Evolutionary conservation across 23 red algal genomes (phyloP), one percentile per base, ranked within the genome.

Genomic region (Gracilaria domingensis): DNA sequence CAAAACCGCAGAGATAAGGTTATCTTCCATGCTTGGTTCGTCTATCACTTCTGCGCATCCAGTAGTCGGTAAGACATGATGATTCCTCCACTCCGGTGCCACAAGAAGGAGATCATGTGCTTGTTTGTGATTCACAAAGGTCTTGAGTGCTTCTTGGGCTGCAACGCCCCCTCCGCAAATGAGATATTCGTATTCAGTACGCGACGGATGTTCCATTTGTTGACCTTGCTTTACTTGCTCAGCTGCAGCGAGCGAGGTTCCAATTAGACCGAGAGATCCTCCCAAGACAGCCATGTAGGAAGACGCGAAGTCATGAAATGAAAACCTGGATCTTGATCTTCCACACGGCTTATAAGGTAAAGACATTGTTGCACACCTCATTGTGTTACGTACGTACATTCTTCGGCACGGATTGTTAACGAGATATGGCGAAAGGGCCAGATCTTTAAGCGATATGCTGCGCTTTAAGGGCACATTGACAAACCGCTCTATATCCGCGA

Each of bases 61-160:
- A 59, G 47, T 17, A 21, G 5, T 34, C 21, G 40, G 30, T 32
- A 33, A 26, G 7, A 44, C 23, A 13, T 75, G 84, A 34, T 48
- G 69, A 39, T 40, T 72, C 7, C 87, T 60, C 87, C 74, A 90
- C 35, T 90, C 87, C 66, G 71, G 87, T 25, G 87, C 49, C 17
- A 90, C 87, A 8, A 90, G 73, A 33, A 90, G 28, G 23, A 90
- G 56, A 66, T 90, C 57, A 65, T 33, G n/a, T 9, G 87, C 74
- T 79, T 66, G 40, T 45, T 90, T 69, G 0, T 81, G 36, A 24
- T 90, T 24, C 35, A 90, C 21, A 64, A 81, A 90, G 18, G 74
- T 57, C 38, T 77, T 80, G 26, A 90, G 56, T 14, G 87, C 87
- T 90, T 90, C 87, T 57, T 90, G 87, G 23, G 87, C 87, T 56